Conservation (phyloP, 2,329 filamentous ascomycete genomes). For the Aspergillus ochraceoroseus region DNA sequence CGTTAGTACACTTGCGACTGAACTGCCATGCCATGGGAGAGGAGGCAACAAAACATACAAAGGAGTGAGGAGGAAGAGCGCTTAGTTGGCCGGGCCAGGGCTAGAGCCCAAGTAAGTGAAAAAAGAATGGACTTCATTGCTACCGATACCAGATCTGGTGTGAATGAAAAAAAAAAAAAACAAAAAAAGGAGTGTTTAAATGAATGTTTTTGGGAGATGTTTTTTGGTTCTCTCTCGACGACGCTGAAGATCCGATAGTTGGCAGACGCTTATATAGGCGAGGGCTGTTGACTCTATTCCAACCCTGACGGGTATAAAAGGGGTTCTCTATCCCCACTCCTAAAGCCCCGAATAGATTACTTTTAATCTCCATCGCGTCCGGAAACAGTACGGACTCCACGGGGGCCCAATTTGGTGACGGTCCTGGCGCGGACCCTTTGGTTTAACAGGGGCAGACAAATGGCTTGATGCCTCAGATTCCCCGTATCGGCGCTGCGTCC, state of each 20-base stretch:
- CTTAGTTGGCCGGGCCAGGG: constrained; percentile 12
- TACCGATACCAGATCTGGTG: neutral
- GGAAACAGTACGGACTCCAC: neutral
- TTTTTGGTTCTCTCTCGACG: too few species aligned
- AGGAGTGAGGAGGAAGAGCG: constrained; percentile 15
- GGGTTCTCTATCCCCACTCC: too few species aligned
- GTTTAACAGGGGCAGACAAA: neutral
- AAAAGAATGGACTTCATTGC: constrained; percentile 12
- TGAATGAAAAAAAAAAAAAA: neutral
- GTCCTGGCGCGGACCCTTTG: neutral
- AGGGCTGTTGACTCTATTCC: too few species aligned
- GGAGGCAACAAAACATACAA: constrained; percentile 2
- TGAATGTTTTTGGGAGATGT: too few species aligned
- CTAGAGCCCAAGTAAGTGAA: constrained; percentile 7
- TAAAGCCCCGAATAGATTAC: too few species aligned
- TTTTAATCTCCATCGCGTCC: neutral
- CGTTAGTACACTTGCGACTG: too few species aligned
- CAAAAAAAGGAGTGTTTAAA: neutral
- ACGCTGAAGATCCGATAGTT: too few species aligned
- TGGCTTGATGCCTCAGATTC: neutral
- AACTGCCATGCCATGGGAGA: neutral
- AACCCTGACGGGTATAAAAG: too few species aligned
- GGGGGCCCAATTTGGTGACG: constrained; percentile 5
- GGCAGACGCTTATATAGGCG: too few species aligned
- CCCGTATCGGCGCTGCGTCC: too few species aligned